Evolutionary conservation across 257 asterid species (phyloP), one percentile per base, ranked within the genome.

Genomic region (Rubia yunnanensis): DNA sequence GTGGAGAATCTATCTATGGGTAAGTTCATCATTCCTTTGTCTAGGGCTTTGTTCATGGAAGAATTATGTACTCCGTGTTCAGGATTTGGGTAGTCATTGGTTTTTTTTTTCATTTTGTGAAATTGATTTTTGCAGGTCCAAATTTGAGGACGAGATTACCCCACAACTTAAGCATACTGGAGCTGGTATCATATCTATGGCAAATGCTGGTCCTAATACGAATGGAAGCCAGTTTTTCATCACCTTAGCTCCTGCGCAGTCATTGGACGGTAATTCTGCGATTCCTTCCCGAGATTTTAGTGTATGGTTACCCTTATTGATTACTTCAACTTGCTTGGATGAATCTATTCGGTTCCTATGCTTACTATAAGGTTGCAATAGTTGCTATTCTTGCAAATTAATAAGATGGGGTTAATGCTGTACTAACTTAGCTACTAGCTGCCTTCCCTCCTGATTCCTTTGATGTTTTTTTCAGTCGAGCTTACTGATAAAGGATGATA

Each of bases 121-220:
- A 5, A 7, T 48, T 48, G 24, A 64, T 31, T n/a, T 10, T 13
- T 71, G 82, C 86, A 92, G 98, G 53, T 77, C 88, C 63, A 94
- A 90, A 80, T 94, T 90, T 76, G 99, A 90, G 2, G 99, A 94
- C 58, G 99, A 94, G 86, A 84, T 88, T 58, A 80, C 66, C 54
- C 80, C 85, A 70, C 87, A 90, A 75, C 77, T 94, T 76, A 94
- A 94, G 85, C 97, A 94, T 74, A 90, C 99, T 0, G 99, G 99
- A 66, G 99, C 97, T 67, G 99, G 99, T 50, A 85, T 94, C 76
- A 44, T 94, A 78, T 94, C 96, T 75, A 90, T 90, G 99, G 99
- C 99, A 24, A 90, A 90, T 86, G 99, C 99, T 63, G 99, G 99
- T 66, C 96, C 99, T 11, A 85, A 94, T 76, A 88, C 99, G 22